phyloP scores from a whole-genome alignment of 2,329 filamentous ascomycete species.

The Leptographium procerum region DNA sequence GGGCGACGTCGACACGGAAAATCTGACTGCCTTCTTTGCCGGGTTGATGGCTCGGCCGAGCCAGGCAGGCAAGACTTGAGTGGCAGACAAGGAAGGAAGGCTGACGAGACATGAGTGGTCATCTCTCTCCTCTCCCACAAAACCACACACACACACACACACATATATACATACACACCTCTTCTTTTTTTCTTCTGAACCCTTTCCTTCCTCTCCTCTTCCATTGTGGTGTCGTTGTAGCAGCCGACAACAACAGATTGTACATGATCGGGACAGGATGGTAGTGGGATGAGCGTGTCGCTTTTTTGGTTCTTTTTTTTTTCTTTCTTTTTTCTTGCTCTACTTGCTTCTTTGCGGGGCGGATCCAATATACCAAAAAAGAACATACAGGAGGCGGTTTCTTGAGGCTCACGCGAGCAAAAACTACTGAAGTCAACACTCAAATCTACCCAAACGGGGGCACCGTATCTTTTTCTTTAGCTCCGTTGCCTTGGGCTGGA shows the following conservation, averaged over 20 bases:
- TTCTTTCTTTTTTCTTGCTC: not conserved
- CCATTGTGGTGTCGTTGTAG: not conserved
- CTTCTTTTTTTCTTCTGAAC: not conserved
- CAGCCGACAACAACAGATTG: not conserved
- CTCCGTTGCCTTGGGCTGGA: too few species aligned
- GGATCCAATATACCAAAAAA: not conserved
- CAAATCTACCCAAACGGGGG: not conserved
- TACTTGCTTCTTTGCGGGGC: not conserved
- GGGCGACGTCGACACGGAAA: constrained; percentile 40
- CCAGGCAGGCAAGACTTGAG: constrained; percentile 10
- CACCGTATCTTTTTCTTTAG: not conserved
- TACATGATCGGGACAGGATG: not conserved
- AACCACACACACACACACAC: too few species aligned
- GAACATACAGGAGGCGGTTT: not conserved
- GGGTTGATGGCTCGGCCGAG: constrained; percentile 42
- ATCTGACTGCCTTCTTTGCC: constrained; percentile 48
- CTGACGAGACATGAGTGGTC: not conserved
- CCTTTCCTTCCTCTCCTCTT: not conserved
- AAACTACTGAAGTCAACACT: not conserved
- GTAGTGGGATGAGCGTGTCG: not conserved
- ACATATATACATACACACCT: too few species aligned
- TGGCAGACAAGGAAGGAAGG: too few species aligned
- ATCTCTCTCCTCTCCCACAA: not conserved
- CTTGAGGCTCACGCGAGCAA: not conserved
- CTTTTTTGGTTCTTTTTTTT: not conserved